Evolutionary conservation across 163 green algal species (phyloP).

Genomic region (Coccomyxa subellipsoidea): DNA sequence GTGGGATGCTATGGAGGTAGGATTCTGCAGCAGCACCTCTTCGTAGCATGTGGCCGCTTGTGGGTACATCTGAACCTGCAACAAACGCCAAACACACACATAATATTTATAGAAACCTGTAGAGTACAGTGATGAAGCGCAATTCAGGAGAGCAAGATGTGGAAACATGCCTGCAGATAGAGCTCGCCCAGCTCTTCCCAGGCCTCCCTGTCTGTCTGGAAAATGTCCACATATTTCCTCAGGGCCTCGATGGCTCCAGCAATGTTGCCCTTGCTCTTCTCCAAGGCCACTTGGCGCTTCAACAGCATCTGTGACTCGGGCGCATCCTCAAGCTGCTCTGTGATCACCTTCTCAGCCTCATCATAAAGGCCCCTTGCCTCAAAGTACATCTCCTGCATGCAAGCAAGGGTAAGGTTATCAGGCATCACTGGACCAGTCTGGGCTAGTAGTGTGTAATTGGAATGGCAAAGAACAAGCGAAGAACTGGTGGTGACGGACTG

Average conservation of each 20-base stretch:
- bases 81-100: background rate
- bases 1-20: constrained; percentile 47
- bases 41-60: constrained; percentile 84
- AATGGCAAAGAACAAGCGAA: too few species aligned
- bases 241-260: constrained; percentile 58
- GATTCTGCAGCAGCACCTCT: constrained; percentile 75
- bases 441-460: too few species aligned
- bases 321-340: constrained; percentile 53
- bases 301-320: constrained; percentile 51
- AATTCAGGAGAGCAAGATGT: background rate
- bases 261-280: constrained; percentile 47
- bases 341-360: constrained; percentile 56
- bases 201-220: constrained; percentile 47
- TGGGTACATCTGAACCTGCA: constrained; percentile 60
- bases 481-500: too few species aligned
- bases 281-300: constrained; percentile 59
- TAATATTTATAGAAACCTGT: background rate
- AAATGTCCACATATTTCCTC: constrained; percentile 67
- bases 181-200: constrained; percentile 52
- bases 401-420: constrained; percentile 7
- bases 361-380: constrained; percentile 49
- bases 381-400: constrained; percentile 70
- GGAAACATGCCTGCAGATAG: constrained; percentile 42
- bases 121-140: background rate
- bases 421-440: too few species aligned